These are phyloP conservation scores for Coprinopsis cinerea DNA, from an alignment of 768 basidiomycete genomes.

Conservation along the genomic window DNA sequence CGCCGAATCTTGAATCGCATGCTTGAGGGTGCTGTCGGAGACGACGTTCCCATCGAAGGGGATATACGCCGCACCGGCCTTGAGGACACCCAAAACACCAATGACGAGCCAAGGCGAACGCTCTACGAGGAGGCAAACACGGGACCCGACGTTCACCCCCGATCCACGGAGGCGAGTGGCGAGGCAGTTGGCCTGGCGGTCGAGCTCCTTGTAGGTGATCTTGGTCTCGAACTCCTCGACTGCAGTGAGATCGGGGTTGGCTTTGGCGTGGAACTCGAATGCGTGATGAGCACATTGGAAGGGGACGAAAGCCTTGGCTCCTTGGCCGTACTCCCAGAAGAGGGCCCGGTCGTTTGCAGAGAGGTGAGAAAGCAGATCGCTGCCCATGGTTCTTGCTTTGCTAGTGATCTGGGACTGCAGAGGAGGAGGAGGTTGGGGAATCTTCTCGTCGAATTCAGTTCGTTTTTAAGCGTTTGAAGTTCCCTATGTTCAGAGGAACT, in stretches of 20 bases:
- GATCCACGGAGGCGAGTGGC: conserved; percentile 35
- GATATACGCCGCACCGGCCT: conserved; percentile 54
- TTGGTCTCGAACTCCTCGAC: conserved; percentile 43
- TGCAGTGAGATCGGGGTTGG: conserved; percentile 39
- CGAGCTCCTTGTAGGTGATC: conserved; percentile 48
- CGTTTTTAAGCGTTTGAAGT: no score
- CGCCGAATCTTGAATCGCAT: conserved; percentile 44
- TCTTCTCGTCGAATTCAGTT: no score
- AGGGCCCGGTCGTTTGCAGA: conserved; percentile 34
- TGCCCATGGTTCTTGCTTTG: no score
- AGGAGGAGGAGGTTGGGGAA: conserved; percentile 2
- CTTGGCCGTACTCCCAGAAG: conserved; percentile 42
- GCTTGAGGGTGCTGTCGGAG: conserved; percentile 46
- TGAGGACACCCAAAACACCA: conserved; percentile 50
- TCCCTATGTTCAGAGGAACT: no score
- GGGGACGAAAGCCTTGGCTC: conserved; percentile 28
- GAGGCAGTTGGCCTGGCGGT: conserved; percentile 41
- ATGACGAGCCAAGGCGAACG: conserved; percentile 48
- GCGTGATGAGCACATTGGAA: conserved; percentile 52
- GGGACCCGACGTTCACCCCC: conserved; percentile 42
- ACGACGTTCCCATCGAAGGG: conserved; percentile 54
- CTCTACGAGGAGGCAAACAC: conserved; percentile 50
- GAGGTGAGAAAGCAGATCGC: conserved; percentile 18
- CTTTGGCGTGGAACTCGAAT: conserved; percentile 40
- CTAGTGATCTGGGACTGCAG: background rate